These are phyloP conservation scores for Daldinia childiae DNA, from an alignment of 495 filamentous ascomycete species.

Conservation along the genomic window DNA sequence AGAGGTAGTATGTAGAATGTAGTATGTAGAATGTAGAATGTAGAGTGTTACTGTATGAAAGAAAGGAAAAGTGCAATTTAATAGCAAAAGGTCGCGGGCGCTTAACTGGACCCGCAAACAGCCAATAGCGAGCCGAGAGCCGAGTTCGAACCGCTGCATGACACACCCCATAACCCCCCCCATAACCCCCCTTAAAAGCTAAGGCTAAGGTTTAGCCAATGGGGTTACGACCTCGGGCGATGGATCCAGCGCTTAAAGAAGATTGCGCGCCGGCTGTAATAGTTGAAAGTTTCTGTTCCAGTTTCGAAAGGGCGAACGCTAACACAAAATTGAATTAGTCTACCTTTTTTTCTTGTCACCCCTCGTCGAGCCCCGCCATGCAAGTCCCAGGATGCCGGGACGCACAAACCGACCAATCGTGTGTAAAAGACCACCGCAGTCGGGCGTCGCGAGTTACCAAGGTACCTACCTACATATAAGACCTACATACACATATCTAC, in stretches of 20 bases:
- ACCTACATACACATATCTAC: not conserved
- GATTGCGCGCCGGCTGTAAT: conserved; percentile 20
- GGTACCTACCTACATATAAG: conserved; percentile 15
- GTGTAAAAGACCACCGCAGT: conserved; percentile 9
- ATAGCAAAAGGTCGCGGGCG: conserved; percentile 40
- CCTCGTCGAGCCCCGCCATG: conserved; percentile 38
- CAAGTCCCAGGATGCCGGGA: conserved; percentile 45
- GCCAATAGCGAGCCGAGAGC: conserved; percentile 23
- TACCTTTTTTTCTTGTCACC: not conserved
- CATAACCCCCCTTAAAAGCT: conserved; percentile 20
- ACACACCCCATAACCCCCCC: conserved; percentile 36
- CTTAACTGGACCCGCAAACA: conserved; percentile 20
- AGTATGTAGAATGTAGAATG: not conserved
- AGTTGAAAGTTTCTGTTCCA: not conserved
- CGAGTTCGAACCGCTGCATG: conserved; percentile 43
- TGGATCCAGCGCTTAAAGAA: conserved; percentile 39
- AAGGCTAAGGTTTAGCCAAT: conserved; percentile 36
- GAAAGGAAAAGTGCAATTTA: conserved; percentile 32
- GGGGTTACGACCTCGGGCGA: conserved; percentile 1
- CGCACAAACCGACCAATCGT: conserved; percentile 36
- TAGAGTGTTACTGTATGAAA: not conserved
- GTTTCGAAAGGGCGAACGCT: conserved; percentile 19
- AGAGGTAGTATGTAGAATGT: not conserved
- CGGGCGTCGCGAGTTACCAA: conserved; percentile 29
- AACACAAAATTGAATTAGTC: not conserved